Evolutionary conservation across 73 alveolate genomes (phyloP).

Genomic region (Paramecium biaurelia): DNA sequence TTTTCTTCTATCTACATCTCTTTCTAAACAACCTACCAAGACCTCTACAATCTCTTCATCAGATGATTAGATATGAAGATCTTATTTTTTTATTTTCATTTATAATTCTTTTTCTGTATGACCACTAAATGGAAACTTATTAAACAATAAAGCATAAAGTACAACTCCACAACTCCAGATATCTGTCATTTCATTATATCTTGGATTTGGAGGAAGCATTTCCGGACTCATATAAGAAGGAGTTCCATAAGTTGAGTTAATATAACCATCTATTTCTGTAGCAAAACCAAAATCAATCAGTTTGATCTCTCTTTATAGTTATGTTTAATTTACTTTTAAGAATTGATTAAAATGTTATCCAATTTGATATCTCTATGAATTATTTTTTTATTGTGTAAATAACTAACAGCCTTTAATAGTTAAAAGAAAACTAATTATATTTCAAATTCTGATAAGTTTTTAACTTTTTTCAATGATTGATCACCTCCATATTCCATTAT

Average conservation of each 20-base stretch:
- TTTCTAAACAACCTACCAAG: not conserved
- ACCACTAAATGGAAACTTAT: constrained; percentile 44
- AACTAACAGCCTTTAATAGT: not conserved
- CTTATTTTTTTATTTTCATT: constrained; percentile 22
- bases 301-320: constrained; percentile 42
- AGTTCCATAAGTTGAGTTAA: constrained; percentile 23
- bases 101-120: constrained; percentile 35
- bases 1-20: constrained; percentile 1
- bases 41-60: not conserved
- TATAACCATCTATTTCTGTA: not conserved
- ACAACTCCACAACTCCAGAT: constrained; percentile 55
- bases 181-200: constrained; percentile 22
- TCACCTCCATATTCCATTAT: constrained; percentile 44
- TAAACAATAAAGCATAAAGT: not conserved
- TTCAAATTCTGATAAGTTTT: not conserved
- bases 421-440: not conserved
- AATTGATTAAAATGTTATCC: not conserved
- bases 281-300: constrained; percentile 55
- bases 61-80: not conserved
- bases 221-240: constrained; percentile 50
- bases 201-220: not conserved
- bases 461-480: not conserved
- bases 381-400: constrained; percentile 12
- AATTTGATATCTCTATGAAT: constrained; percentile 36
- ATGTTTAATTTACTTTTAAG: not conserved